Evolutionary conservation across 2,329 filamentous ascomycete species (phyloP), one percentile per base, ranked within the genome.

Genomic region (Venturia effusa): DNA sequence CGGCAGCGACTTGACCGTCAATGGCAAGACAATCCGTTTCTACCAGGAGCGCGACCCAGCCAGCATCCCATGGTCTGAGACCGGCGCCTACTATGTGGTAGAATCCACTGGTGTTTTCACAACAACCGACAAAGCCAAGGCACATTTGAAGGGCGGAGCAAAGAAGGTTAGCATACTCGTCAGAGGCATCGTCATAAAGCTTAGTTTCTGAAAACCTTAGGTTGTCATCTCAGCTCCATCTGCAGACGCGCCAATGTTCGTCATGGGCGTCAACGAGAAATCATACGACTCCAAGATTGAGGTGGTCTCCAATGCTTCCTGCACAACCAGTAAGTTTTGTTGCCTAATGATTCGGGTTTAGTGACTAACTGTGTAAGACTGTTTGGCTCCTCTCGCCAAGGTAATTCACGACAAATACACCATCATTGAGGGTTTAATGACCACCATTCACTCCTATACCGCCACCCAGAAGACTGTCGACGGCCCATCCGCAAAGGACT

Each of bases 381-480:
- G 94, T 88, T 83, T 99, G 81, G 94, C 94, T 79, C 94, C 94
- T 78, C 89, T 99, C 70, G 94, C 94, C 84, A 99, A 97, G 90
- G 92, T 97, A 76, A 87, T 99, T 83, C 84, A 99, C 87, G 93
- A 97, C 86, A 95, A 97, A 81, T 99, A 88, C 84, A 88, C 84
- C 80, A 94, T 99, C 78, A 81, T 97, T 75, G 94, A 99, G 87
- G 94, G 93, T 86, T 88, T 97, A 74, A 99, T 99, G 94, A 97
- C 94, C 82, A 99, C 94, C 72, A 87, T 97, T 79, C 94, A 99
- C 89, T 97, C 94, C 74, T 97, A 97, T 89, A 97, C 94, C 74
- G 94, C 94, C 75, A 97, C 94, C 79, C 94, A 97, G 86, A 97
- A 97, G 90, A 96, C 92, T 74, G 94, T 97, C 74, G 94, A 99